Evolutionary conservation across 805 yeast species (phyloP).

Genomic region (Suhomyces sp.): DNA sequence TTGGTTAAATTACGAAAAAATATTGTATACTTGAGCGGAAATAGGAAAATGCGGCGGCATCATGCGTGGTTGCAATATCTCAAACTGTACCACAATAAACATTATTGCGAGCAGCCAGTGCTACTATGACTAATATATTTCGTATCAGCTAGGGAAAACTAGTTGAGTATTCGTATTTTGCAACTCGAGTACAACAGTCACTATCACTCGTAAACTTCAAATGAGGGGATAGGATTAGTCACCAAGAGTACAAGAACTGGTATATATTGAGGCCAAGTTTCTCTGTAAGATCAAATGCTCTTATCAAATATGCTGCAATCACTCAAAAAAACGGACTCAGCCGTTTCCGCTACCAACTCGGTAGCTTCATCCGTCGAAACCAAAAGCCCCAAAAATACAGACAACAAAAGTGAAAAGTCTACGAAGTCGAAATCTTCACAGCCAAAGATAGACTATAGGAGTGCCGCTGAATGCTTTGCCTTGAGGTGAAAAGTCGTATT

Average conservation of each 20-base stretch:
- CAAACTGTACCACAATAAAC: not conserved
- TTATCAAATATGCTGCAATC: not conserved
- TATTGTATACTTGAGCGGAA: not conserved
- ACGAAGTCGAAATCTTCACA: not conserved
- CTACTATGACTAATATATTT: not conserved
- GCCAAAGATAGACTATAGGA: not conserved
- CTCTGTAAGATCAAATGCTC: not conserved
- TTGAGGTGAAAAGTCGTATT: not conserved
- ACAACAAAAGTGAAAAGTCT: not conserved
- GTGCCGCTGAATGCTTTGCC: not conserved
- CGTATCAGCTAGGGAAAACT: not conserved
- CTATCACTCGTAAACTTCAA: not conserved
- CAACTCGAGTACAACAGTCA: not conserved
- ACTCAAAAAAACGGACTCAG: not conserved
- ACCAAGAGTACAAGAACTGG: not conserved
- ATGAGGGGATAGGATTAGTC: not conserved
- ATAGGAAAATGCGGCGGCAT: not conserved
- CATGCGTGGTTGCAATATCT: not conserved
- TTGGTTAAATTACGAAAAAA: not conserved
- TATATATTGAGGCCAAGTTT: not conserved
- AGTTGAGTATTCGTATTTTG: not conserved
- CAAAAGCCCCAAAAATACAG: not conserved
- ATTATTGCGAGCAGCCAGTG: not conserved
- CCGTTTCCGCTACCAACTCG: not conserved
- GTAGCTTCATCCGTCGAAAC: not conserved